Percentiles rank a stretch among this genome's conserved stretches.
phyloP scores from a whole-genome alignment of 1,139 yeast species.

The Oligophagozyma castellii region DNA sequence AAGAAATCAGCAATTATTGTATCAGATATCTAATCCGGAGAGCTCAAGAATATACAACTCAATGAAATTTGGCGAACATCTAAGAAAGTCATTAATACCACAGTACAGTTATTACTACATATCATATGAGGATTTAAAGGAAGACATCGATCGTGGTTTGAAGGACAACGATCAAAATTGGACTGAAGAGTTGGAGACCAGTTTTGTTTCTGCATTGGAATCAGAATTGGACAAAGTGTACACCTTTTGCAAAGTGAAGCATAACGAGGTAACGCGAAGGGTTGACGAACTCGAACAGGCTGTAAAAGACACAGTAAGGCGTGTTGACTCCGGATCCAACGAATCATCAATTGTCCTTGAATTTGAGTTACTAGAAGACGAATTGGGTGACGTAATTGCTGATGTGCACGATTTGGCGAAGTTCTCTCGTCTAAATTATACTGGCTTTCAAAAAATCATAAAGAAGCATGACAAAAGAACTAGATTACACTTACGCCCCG shows the following conservation, averaged over 20 bases:
- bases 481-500: slow-evolving; percentile 70
- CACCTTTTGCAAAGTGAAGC: slow-evolving; percentile 78
- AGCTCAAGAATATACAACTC: too few species aligned
- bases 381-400: slow-evolving; percentile 83
- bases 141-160: slow-evolving; percentile 57
- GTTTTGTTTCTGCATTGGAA: slow-evolving; percentile 61
- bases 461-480: slow-evolving; percentile 94
- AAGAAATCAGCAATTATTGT: too few species aligned
- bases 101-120: slow-evolving; percentile 86
- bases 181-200: slow-evolving; percentile 69
- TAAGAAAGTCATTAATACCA: slow-evolving; percentile 57
- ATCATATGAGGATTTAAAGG: slow-evolving; percentile 79
- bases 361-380: slow-evolving; percentile 83
- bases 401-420: slow-evolving; percentile 96
- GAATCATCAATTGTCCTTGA: slow-evolving; percentile 51
- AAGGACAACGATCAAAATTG: slow-evolving; percentile 40
- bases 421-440: slow-evolving; percentile 80
- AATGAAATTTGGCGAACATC: slow-evolving; percentile 57
- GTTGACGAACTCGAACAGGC: slow-evolving; percentile 66
- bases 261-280: slow-evolving; percentile 69
- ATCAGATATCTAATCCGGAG: too few species aligned
- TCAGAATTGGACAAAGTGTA: slow-evolving; percentile 80
- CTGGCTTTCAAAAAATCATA: slow-evolving; percentile 90
- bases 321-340: slow-evolving; percentile 30
- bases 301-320: slow-evolving; percentile 49